Conservation (phyloP, 2,329 filamentous ascomycete genomes). For the Aurifilum marmelostoma region DNA sequence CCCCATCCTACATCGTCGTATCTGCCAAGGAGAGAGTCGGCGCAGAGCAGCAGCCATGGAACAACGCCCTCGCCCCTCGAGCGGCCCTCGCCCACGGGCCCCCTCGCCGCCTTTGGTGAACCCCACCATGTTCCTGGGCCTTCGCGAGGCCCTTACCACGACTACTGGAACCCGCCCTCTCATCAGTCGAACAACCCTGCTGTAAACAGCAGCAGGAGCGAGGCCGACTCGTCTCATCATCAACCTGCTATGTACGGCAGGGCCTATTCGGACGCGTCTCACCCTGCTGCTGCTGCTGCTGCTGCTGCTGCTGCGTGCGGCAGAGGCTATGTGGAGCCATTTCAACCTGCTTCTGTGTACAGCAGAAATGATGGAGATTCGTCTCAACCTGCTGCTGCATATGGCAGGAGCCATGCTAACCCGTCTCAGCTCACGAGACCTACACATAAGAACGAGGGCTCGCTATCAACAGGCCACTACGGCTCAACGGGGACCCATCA, state of each 20-base stretch:
- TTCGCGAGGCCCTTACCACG: constrained; percentile 6
- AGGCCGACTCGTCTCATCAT: background rate
- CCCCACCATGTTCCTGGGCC: constrained; percentile 10
- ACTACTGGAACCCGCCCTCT: constrained; percentile 1
- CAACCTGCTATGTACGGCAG: background rate
- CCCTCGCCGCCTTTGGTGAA: constrained; percentile 15
- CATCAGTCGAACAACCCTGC: constrained; percentile 5
- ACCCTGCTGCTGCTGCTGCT: no score
- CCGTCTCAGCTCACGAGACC: background rate
- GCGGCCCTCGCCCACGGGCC: constrained; percentile 29
- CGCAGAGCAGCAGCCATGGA: constrained; percentile 32
- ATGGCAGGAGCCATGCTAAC: background rate
- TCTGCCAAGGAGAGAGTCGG: constrained; percentile 11
- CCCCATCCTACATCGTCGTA: constrained; percentile 9
- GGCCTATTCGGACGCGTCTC: no score
- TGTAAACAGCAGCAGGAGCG: constrained; percentile 5
- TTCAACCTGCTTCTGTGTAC: no score
- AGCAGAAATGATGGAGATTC: no score
- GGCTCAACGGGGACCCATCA: constrained; percentile 6
- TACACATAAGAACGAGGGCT: background rate
- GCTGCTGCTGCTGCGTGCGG: background rate
- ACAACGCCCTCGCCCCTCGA: constrained; percentile 32
- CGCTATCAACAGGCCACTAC: constrained; percentile 4
- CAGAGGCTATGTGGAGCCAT: background rate
- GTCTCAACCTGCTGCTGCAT: background rate